Base-by-base conservation (phyloP, 768 basidiomycete species). In the Tylopilus rubrobrunneus region DNA sequence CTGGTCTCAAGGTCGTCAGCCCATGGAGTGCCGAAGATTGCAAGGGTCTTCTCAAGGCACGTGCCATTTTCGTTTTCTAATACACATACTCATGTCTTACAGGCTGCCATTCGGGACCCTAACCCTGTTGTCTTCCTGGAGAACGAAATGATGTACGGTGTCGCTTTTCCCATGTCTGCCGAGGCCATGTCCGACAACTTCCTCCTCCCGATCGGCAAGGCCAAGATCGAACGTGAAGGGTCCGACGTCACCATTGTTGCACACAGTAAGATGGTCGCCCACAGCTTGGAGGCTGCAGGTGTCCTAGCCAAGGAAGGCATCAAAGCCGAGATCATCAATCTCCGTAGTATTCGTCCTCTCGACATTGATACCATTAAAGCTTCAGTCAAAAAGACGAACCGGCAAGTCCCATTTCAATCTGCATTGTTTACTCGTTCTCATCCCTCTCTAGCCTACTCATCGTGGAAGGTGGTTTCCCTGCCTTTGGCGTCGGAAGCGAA, bases 11-110 rank as follows among this genome's bases (percentile, higher is more conserved):
- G 76, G 97, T 99, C 58, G 83, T 99, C 67, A 92, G 89, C 63
- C 97, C 97, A 28, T 99, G 92, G 92, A 93, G 81, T 67, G 85
- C 97, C n/a, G 95, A 98, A 71, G 97, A 99, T 71, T 98, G 95
- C 82, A 98, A 92, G 74, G 97, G 97, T 69, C 81, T 99, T 54
- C 81, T 99, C 60, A 99, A 98, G 84, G 92, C 90, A 47, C 28
- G 76, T 60, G 27, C 50, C 45, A 40, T 14, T 41, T 52, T 33
- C 36, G 37, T 8, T 34, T 37, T n/a, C 8, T 39, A 23, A 33
- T 42, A 27, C 45, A 5, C 37, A 10, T 27, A 43, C 45, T 59
- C 25, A 46, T 43, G 9, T 51, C 40, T 25, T 37, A 17, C 56
- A 95, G 93, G 74, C 93, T 57, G 97, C 97, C 39, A 98, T 99